Conservation (phyloP, 768 basidiomycete genomes). For the Pholiota microspora region DNA sequence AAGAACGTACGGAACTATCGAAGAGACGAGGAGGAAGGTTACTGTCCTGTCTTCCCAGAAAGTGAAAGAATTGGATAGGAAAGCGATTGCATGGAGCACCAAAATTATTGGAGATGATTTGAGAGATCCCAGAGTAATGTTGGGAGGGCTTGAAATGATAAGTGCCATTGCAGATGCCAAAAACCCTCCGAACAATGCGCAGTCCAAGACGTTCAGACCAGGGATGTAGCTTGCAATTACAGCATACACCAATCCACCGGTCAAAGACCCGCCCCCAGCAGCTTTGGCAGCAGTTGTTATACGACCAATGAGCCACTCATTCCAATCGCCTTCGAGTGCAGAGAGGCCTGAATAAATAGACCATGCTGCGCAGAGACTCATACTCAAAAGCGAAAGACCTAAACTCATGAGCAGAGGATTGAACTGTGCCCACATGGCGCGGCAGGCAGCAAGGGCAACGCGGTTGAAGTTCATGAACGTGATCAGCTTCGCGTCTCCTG, state of each 20-base stretch:
- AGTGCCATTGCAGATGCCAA: slow-evolving; percentile 46
- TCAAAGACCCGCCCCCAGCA: slow-evolving; percentile 34
- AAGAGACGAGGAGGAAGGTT: slow-evolving; percentile 70
- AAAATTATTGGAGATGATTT: slow-evolving; percentile 45
- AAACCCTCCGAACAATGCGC: slow-evolving; percentile 45
- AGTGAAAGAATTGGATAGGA: slow-evolving; percentile 95
- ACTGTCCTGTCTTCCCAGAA: slow-evolving; percentile 93
- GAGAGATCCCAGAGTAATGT: slow-evolving; percentile 26
- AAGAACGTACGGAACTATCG: slow-evolving; percentile 57
- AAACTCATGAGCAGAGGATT: slow-evolving; percentile 72
- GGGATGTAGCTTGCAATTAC: slow-evolving; percentile 32
- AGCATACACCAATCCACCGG: slow-evolving; percentile 32
- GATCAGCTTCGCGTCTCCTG: slow-evolving; percentile 32
- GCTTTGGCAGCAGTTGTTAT: slow-evolving; percentile 32
- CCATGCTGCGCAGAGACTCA: slow-evolving; percentile 55
- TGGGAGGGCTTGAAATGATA: slow-evolving; percentile 39
- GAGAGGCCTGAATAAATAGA: slow-evolving; percentile 50
- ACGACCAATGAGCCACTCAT: slow-evolving; percentile 36
- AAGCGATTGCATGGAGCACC: slow-evolving; percentile 68
- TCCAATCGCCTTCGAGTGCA: slow-evolving; percentile 36
- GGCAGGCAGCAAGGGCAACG: slow-evolving; percentile 65
- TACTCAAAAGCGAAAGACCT: slow-evolving; percentile 62
- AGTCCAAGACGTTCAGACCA: slow-evolving; percentile 51
- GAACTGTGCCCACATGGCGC: slow-evolving; percentile 94
- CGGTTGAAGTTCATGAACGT: slow-evolving; percentile 53